These are phyloP conservation scores for Pythium vanterpoolii DNA, from an alignment of 352 stramenopile species.

Conservation along the genomic window DNA sequence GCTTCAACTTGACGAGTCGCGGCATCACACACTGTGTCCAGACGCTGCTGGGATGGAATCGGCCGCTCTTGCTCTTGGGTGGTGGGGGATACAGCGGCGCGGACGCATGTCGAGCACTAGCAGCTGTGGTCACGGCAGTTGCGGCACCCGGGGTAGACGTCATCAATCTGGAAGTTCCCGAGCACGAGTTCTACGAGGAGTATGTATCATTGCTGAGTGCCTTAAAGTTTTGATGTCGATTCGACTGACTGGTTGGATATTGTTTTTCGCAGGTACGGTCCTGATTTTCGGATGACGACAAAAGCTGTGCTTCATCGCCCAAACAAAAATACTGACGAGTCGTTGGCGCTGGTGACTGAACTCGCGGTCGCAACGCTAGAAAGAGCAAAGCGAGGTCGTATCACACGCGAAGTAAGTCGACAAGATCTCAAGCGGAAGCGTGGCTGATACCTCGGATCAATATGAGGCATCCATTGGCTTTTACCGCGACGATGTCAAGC, in stretches of 20 bases:
- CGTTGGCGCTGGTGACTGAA: background rate
- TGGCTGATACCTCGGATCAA: background rate
- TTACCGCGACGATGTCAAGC: background rate
- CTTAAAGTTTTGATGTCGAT: background rate
- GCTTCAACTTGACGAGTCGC: slow-evolving; percentile 45
- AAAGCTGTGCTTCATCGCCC: slow-evolving; percentile 21
- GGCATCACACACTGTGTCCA: slow-evolving; percentile 34
- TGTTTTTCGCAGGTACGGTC: slow-evolving; percentile 12
- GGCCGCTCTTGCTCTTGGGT: slow-evolving; percentile 55
- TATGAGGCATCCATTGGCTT: background rate
- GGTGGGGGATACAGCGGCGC: slow-evolving; percentile 65
- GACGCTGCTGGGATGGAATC: slow-evolving; percentile 29
- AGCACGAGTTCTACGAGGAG: slow-evolving; percentile 56
- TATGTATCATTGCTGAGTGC: slow-evolving; percentile 20
- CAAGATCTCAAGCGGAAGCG: slow-evolving; percentile 6
- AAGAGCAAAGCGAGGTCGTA: background rate
- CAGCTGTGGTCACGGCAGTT: slow-evolving; percentile 44
- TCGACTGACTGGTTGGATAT: background rate
- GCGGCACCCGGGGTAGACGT: slow-evolving; percentile 23
- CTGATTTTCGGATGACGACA: slow-evolving; percentile 24
- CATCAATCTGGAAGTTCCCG: slow-evolving; percentile 32
- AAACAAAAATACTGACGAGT: slow-evolving; percentile 28
- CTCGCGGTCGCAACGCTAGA: slow-evolving; percentile 9
- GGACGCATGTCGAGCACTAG: slow-evolving; percentile 49
- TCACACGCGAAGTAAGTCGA: background rate